Base-by-base conservation (phyloP, 2,329 filamentous ascomycete genomes). In the Cladosporium colombiae region DNA sequence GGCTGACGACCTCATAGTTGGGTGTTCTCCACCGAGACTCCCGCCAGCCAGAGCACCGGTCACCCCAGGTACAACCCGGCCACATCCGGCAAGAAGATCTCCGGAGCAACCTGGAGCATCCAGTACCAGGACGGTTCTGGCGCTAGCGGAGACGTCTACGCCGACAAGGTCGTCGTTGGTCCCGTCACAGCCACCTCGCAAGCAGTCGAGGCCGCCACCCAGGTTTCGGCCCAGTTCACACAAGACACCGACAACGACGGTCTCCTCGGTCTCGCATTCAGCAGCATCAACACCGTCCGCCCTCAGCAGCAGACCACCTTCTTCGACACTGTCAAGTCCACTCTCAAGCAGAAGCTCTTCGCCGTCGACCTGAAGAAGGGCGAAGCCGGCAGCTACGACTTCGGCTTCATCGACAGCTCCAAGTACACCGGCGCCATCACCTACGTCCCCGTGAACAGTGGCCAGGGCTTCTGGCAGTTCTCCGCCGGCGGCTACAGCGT, bases 391-490 rank as follows among this genome's bases (percentile, higher is more conserved):
- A 79, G 77, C 50, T 87, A 85, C 74, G 83, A 86, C 75, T 87
- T 87, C 67, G 85, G 85, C 65, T 86, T 80, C 79, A 85, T 90
- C 68, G 82, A 90, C 78, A 73, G 73, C 55, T 76, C 76, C 72
- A 67, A 71, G 67, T 88, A 88, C 78, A 85, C 78, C 0, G 88
- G 88, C 8, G 67, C 68, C 68, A 83, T 91, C 70, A 79, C 80
- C 63, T 91, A 88, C 73, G 77, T 82, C 31, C 72, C 79, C 5
- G 83, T 89, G 40, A 82, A 89, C 73, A 82, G 73, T 64, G 80
- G 81, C 25, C 82, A 89, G 66, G 85, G 87, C 5, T 89, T 85
- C 80, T 91, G 89, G 89, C 78, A 83, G 65, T 85, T 91, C 75
- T 83, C 79, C 23, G 79, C 85, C 13, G 79, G 80, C 27, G 86